These are phyloP conservation scores for Calonectria pauciramosa DNA, from an alignment of 2,329 filamentous ascomycete species.

Conservation along the genomic window DNA sequence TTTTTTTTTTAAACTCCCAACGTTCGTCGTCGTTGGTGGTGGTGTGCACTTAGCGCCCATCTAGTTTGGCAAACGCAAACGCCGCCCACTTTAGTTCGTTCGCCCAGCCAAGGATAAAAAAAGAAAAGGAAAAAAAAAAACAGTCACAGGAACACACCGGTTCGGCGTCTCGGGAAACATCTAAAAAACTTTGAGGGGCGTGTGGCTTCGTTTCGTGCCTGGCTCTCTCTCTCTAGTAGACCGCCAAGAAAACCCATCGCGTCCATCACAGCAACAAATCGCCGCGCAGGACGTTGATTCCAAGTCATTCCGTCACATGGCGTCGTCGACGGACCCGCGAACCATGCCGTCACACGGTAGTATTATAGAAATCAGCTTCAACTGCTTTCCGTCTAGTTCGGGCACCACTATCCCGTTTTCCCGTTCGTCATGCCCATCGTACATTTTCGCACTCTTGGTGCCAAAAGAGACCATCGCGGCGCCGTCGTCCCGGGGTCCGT, in stretches of 20 bases:
- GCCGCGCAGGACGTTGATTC: neutral
- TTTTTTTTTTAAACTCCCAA: neutral
- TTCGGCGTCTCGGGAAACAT: neutral
- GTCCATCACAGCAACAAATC: no score
- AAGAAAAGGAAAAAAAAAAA: neutral
- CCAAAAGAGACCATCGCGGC: constrained; percentile 21
- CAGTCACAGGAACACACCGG: neutral
- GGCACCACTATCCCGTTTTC: neutral
- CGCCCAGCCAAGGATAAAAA: neutral
- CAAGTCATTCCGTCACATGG: constrained; percentile 3
- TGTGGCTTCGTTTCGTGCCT: neutral
- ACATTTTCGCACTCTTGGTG: neutral
- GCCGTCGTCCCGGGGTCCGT: constrained; percentile 26
- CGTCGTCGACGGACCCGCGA: neutral
- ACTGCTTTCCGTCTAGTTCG: constrained; percentile 2
- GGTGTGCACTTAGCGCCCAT: neutral
- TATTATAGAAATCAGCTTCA: neutral
- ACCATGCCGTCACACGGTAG: constrained; percentile 11
- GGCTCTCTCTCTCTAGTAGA: no score
- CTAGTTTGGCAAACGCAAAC: neutral
- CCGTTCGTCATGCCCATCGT: constrained; percentile 16
- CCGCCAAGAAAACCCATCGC: neutral
- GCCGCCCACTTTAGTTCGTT: neutral
- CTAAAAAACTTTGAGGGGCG: neutral
- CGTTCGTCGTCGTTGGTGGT: neutral